Conservation (phyloP, 2,329 filamentous ascomycete species). For the Diaporthe vexans region DNA sequence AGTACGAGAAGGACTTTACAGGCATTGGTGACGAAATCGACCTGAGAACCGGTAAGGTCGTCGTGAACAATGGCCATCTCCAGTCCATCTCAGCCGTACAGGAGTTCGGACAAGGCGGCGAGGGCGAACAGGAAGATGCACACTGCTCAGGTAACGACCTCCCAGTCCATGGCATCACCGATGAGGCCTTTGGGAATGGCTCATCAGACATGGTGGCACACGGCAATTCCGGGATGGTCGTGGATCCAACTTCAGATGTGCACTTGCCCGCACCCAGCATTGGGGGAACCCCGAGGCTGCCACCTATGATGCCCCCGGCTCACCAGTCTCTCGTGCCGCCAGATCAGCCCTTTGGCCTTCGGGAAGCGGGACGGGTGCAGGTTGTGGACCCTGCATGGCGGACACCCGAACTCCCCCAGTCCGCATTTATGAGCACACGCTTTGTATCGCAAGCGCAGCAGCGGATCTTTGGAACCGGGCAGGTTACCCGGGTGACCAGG, state of each 20-base stretch:
- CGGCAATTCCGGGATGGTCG: conserved; percentile 19
- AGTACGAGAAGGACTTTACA: conserved; percentile 87
- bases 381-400: conserved; percentile 55
- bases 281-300: conserved; percentile 41
- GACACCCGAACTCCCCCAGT: conserved; percentile 52
- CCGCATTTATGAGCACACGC: conserved; percentile 41
- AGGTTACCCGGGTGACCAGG: conserved; percentile 32
- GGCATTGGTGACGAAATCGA: conserved; percentile 92
- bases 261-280: neutral
- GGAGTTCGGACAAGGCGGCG: conserved; percentile 9
- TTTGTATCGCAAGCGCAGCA: conserved; percentile 19
- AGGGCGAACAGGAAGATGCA: conserved; percentile 42
- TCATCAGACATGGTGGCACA: conserved; percentile 1
- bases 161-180: conserved; percentile 42
- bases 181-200: neutral
- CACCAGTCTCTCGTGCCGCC: conserved; percentile 35
- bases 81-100: conserved; percentile 57
- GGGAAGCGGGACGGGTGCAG: conserved; percentile 41
- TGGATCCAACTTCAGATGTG: neutral
- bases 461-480: conserved; percentile 17
- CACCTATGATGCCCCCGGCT: conserved; percentile 44
- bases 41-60: conserved; percentile 81
- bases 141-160: conserved; percentile 49
- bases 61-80: conserved; percentile 94
- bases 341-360: conserved; percentile 27